A percentile compares a stretch with the other conserved stretches of the same genome.
Evolutionary conservation across 345 rosid genomes (phyloP).

Genomic region (Zanthoxylum bungeanum): DNA sequence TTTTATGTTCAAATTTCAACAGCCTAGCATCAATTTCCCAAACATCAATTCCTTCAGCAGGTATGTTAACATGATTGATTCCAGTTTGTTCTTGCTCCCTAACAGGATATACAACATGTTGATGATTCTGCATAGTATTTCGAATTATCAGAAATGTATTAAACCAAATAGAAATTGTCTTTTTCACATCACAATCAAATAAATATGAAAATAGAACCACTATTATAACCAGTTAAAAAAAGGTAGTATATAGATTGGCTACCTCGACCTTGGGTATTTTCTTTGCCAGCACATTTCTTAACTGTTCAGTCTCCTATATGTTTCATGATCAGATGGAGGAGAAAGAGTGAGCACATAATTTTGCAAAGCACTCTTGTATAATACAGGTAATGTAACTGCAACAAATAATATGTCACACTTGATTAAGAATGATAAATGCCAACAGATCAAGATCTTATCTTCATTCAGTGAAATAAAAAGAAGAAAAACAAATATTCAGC

Average conservation of each 20-base stretch:
- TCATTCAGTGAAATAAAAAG: not conserved
- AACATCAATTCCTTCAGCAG: constrained; percentile 42
- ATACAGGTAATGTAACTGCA: not conserved
- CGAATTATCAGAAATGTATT: constrained; percentile 25
- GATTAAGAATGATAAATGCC: constrained; percentile 3
- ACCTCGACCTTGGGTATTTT: constrained; percentile 54
- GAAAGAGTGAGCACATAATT: not conserved
- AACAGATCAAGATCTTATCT: constrained; percentile 2
- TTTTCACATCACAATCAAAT: not conserved
- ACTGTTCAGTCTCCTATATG: constrained; percentile 54
- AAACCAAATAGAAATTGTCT: not conserved
- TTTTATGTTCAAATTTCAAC: constrained; percentile 40
- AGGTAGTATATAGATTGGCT: constrained; percentile 10
- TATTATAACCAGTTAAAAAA: not conserved
- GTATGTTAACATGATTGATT: constrained; percentile 30
- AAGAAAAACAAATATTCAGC: not conserved
- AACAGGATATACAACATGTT: constrained; percentile 24
- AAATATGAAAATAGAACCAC: not conserved
- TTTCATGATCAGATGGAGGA: not conserved
- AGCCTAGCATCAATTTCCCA: constrained; percentile 58
- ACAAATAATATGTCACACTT: not conserved
- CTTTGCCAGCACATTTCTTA: constrained; percentile 40
- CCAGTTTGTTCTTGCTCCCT: constrained; percentile 31
- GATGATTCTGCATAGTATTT: constrained; percentile 43
- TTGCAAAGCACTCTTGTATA: not conserved